Conservation (phyloP, 2,329 filamentous ascomycete genomes). For the Talaromyces sp. region DNA sequence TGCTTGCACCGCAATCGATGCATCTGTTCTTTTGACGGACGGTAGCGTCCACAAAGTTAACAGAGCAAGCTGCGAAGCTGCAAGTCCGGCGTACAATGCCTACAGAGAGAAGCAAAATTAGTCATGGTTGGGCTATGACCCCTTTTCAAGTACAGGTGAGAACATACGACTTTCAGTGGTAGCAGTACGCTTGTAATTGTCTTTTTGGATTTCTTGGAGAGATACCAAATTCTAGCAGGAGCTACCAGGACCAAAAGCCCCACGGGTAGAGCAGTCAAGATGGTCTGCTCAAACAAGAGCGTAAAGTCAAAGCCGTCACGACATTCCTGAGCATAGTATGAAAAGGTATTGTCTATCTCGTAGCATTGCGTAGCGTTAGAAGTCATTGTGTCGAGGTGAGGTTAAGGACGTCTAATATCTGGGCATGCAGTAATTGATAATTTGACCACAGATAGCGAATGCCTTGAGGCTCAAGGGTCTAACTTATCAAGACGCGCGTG, state of each 20-base stretch:
- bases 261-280: conserved; percentile 38
- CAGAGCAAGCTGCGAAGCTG: conserved; percentile 37
- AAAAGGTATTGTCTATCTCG: conserved; percentile 35
- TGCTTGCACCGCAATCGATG: conserved; percentile 35
- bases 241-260: conserved; percentile 34
- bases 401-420: neutral
- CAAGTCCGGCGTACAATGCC: conserved; percentile 31
- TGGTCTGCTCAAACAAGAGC: conserved; percentile 45
- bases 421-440: conserved; percentile 4
- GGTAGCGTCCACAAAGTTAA: conserved; percentile 37
- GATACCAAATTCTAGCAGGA: conserved; percentile 35
- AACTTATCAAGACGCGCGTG: neutral
- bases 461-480: neutral
- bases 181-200: conserved; percentile 32
- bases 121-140: neutral
- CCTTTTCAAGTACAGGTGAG: neutral
- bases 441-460: neutral
- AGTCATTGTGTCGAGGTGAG: conserved; percentile 19
- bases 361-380: conserved; percentile 27
- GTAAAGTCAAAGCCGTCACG: conserved; percentile 45
- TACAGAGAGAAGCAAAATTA: conserved; percentile 18
- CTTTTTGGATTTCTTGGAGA: conserved; percentile 34
- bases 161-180: conserved; percentile 36
- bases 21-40: conserved; percentile 29
- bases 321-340: conserved; percentile 33